phyloP scores from a whole-genome alignment of 1,284 basidiomycete species.

The Tetrapyrgos nigripes region DNA sequence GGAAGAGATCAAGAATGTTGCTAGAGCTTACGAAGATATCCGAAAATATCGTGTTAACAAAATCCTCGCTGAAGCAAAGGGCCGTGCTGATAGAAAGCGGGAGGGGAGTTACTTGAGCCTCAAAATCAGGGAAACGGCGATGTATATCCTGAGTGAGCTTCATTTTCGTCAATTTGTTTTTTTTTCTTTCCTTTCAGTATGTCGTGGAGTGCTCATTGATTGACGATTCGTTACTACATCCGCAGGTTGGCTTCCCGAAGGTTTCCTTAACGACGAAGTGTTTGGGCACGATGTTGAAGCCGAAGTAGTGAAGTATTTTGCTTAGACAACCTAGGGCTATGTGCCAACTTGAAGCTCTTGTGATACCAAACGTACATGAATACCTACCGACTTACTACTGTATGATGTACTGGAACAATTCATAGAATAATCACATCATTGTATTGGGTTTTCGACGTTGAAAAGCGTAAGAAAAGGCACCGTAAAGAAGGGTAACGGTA shows the following conservation, averaged over 20 bases:
- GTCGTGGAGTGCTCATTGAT: no score
- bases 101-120: background rate
- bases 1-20: slow-evolving; percentile 2
- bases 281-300: slow-evolving; percentile 6
- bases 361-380: no score
- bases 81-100: slow-evolving; percentile 8
- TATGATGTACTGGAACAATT: no score
- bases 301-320: slow-evolving; percentile 6
- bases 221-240: background rate
- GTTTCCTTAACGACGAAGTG: slow-evolving; percentile 3
- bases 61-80: slow-evolving; percentile 3
- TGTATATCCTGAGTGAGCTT: slow-evolving; percentile 6
- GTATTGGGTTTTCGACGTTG: no score
- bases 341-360: no score
- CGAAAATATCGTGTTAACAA: slow-evolving; percentile 6
- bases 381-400: no score
- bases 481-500: no score
- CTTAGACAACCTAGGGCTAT: no score
- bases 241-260: slow-evolving; percentile 4
- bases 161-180: background rate
- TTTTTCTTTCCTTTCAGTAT: no score
- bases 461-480: no score
- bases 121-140: slow-evolving; percentile 5
- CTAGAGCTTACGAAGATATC: slow-evolving; percentile 7
- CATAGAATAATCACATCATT: no score